A percentile compares a stretch with the other conserved stretches of the same genome.
phyloP scores from a whole-genome alignment of 805 yeast genomes.

The Starmerella vaccinii region DNA sequence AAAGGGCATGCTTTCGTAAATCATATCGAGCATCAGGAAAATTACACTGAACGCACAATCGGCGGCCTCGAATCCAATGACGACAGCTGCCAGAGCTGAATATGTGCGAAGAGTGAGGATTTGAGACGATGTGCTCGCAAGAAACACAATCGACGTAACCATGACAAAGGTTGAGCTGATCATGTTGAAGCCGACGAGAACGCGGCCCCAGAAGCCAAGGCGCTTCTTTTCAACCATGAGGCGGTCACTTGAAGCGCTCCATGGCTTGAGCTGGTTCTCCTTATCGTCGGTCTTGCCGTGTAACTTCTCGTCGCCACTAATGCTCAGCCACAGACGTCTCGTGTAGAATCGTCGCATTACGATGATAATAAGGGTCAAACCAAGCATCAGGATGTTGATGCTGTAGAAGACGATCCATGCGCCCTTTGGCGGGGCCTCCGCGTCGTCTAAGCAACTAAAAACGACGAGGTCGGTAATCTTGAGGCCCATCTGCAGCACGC shows the following conservation, averaged over 20 bases:
- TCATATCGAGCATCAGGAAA: constrained; percentile 19
- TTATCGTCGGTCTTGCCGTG: background rate
- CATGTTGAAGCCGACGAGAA: constrained; percentile 10
- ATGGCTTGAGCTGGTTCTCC: constrained; percentile 6
- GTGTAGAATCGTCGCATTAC: constrained; percentile 1
- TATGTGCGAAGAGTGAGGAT: constrained; percentile 13
- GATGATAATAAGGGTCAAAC: constrained; percentile 1
- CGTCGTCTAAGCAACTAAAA: constrained; percentile 10
- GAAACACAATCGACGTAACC: constrained; percentile 18
- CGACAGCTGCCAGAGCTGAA: constrained; percentile 10
- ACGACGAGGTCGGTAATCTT: constrained; percentile 16
- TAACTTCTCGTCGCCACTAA: background rate
- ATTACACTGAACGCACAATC: constrained; percentile 23
- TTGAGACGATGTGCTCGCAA: constrained; percentile 20
- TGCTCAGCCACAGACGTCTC: background rate
- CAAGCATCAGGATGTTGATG: constrained; percentile 17
- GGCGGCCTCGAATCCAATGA: constrained; percentile 20
- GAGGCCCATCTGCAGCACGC: constrained; percentile 15
- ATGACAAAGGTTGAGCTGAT: constrained; percentile 11
- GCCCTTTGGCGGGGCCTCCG: constrained; percentile 8
- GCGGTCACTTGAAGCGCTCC: background rate
- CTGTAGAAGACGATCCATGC: constrained; percentile 19
- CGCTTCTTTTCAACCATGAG: constrained; percentile 2
- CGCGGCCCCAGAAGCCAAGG: constrained; percentile 12
- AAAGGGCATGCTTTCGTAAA: constrained; percentile 19